Percentiles rank a stretch among this genome's conserved stretches.
phyloP scores from a whole-genome alignment of 345 rosid genomes.

The Acer negundo region DNA sequence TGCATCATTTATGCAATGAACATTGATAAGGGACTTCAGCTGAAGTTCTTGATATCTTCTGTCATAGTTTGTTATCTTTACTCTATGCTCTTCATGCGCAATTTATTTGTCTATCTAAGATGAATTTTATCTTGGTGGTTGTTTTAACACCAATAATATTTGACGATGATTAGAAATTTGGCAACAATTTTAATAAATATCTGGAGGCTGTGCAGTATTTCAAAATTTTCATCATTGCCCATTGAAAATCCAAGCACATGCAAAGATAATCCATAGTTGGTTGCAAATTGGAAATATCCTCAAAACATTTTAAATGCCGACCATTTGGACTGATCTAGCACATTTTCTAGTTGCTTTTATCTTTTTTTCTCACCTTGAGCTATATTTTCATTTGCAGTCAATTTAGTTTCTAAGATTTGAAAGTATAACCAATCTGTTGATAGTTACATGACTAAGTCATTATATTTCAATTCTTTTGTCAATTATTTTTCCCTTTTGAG shows the following conservation, averaged over 20 bases:
- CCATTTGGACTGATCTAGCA: background rate
- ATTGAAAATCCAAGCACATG: background rate
- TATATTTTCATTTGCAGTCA: background rate
- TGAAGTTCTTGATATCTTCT: background rate
- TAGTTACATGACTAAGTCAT: background rate
- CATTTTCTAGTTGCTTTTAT: background rate
- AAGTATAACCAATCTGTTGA: background rate
- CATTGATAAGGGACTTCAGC: background rate
- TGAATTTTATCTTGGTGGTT: background rate
- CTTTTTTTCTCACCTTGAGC: background rate
- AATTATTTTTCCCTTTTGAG: background rate
- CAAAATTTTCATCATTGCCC: background rate
- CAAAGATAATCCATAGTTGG: background rate
- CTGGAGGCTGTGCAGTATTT: background rate
- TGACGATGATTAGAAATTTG: background rate
- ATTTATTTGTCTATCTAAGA: background rate
- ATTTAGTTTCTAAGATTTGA: constrained; percentile 5
- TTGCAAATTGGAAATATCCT: background rate
- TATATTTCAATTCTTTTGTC: background rate
- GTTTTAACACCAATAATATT: background rate
- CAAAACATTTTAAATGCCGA: background rate
- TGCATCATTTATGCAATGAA: background rate
- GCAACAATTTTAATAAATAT: background rate
- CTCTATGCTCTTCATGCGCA: background rate
- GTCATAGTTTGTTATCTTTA: background rate